Base-by-base conservation (phyloP, 2,329 filamentous ascomycete species). In the Claviceps sp. region DNA sequence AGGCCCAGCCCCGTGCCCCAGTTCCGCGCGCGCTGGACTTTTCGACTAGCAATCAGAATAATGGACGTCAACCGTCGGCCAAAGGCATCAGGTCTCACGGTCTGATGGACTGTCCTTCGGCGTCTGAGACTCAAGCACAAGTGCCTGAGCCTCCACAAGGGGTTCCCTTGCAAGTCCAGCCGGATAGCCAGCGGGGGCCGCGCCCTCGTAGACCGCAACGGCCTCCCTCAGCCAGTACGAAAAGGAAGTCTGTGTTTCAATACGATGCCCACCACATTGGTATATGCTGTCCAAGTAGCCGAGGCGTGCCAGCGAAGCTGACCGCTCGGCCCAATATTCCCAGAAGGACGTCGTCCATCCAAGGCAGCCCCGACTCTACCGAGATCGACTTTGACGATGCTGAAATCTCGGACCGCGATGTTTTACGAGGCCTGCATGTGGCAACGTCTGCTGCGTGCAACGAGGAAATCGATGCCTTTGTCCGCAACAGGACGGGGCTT, bases 381-480 rank as follows among this genome's bases (percentile, higher is more conserved):
- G 57, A 59, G 4, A 38, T 55, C 18, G 65, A 67, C 30, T 58
- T 64, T n/a, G 65, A 68, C 7, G 68, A 72, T 52, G 57, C 57
- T 13, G 60, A 67, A 38, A 71, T 78, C 34, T 63, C 63, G 24
- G 72, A 80, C 58, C 67, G 70, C 46, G 74, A 78, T 58, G 72
- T 81, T 3, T 68, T 81, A 48, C 68, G 71, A 49, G 78, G 78
- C 0, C 63, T 82, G 11, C 74, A 76, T 54, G 71, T 81, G 41
- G 77, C 76, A 5, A 71, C 75, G 34, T 74, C 73, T 5, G 78
- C 78, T 11, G 77, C 77, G 4, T 78, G 76, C 48, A 73, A 81
- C 52, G 71, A 76, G 52, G 65, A 71, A 38, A 70, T 79, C 2
- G 76, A 81, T 59, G 68, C 69, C 0, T 73, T 73, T 61, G 73